These are phyloP conservation scores for Tephrocybe sp. DNA, from an alignment of 768 basidiomycete species.

Conservation along the genomic window DNA sequence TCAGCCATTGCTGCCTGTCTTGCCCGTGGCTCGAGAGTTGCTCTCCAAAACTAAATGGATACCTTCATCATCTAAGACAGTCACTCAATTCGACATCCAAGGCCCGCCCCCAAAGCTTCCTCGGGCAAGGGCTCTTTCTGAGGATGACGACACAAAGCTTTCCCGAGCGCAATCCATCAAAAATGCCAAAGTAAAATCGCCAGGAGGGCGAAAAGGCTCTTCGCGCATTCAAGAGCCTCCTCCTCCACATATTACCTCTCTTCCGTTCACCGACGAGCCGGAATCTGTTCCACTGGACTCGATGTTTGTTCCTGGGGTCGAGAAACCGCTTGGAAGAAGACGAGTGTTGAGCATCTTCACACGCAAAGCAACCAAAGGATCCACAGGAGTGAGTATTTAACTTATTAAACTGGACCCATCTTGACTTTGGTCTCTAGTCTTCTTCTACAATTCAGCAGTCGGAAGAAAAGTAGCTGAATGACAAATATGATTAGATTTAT, in stretches of 20 bases:
- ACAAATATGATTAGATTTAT: not conserved
- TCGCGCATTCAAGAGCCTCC: constrained; percentile 24
- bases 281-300: constrained; percentile 25
- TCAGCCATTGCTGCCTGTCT: constrained; percentile 72
- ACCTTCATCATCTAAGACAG: constrained; percentile 38
- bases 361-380: constrained; percentile 18
- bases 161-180: constrained; percentile 4
- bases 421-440: constrained; percentile 7
- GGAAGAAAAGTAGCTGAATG: not conserved
- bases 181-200: constrained; percentile 15
- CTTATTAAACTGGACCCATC: not conserved
- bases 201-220: constrained; percentile 24
- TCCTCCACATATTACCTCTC: constrained; percentile 24
- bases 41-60: constrained; percentile 77
- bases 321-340: constrained; percentile 21
- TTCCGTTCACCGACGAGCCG: constrained; percentile 39
- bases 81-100: constrained; percentile 28
- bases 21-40: constrained; percentile 76
- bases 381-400: constrained; percentile 19
- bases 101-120: constrained; percentile 27
- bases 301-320: constrained; percentile 3
- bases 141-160: constrained; percentile 15
- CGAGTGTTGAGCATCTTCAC: constrained; percentile 32
- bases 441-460: constrained; percentile 9
- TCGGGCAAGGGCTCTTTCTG: constrained; percentile 19